A percentile compares a stretch with the other conserved stretches of the same genome.
These are phyloP conservation scores for Monosporozyma servazzii DNA, from an alignment of 805 yeast genomes.

Conservation along the genomic window DNA sequence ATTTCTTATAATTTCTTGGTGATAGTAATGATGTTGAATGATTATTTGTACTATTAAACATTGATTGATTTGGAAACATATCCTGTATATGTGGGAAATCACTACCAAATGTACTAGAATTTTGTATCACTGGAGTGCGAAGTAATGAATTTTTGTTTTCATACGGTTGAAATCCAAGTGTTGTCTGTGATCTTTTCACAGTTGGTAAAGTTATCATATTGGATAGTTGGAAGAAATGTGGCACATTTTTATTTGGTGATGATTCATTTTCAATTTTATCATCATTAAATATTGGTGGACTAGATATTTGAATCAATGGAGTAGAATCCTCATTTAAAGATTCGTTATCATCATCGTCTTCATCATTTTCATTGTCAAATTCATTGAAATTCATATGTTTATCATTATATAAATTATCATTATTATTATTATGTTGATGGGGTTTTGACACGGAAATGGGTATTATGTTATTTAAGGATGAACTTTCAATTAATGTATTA, in stretches of 20 bases:
- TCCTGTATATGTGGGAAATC: not conserved
- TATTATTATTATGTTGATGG: not conserved
- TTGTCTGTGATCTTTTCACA: slow-evolving; percentile 11
- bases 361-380: not conserved
- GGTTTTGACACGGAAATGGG: not conserved
- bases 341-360: slow-evolving; percentile 1
- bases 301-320: not conserved
- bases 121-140: not conserved
- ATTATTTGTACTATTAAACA: not conserved
- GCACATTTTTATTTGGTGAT: not conserved
- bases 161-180: slow-evolving; percentile 8
- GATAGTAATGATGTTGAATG: slow-evolving; percentile 8
- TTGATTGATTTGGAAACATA: not conserved
- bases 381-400: not conserved
- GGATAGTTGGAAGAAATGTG: not conserved
- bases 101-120: not conserved
- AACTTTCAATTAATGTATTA: not conserved
- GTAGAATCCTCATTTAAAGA: not conserved
- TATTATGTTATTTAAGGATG: not conserved
- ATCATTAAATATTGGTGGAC: not conserved
- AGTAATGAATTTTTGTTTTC: not conserved
- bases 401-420: not conserved
- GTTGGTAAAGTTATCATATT: not conserved
- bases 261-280: not conserved
- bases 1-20: slow-evolving; percentile 21